Evolutionary conservation across 352 stramenopile genomes (phyloP), one percentile per base, ranked within the genome.

Genomic region (Phytophthora pseudosyringae): DNA sequence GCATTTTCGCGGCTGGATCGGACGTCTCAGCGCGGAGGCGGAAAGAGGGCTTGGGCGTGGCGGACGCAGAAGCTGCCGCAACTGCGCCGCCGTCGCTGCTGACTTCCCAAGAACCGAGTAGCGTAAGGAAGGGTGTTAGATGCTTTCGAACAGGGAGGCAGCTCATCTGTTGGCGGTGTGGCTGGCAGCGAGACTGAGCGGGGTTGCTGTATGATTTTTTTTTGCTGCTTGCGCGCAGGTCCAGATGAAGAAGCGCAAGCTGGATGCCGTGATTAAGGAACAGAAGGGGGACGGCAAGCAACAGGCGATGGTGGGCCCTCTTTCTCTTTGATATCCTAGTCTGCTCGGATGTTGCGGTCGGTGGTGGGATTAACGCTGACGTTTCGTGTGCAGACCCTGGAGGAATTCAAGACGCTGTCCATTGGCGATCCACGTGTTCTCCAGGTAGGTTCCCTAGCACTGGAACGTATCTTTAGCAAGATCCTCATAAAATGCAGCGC

Each of bases 341-440:
- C 26, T 3, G 11, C 26, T 26, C 10, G 45, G 36, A 40, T n/a
- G 13, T 39, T 16, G 25, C 4, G 25, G 7, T 32, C 41, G 31
- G 5, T 5, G 21, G 29, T 41, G 29, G 16, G 15, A 51, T 15
- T 59, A 31, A 59, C 29, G 13, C 25, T 31, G 5, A 48, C 57
- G 43, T 12, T 38, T 21, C 41, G 5, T 41, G 1, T 33, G 15
- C 41, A 95, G 84, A 82, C 58, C 0, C 29, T 87, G 33, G 80
- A 87, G 1, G 80, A 89, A n/a, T 95, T 95, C 59, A 86, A 88
- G 58, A 77, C 49, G 35, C 67, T 95, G 4, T 15, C 71, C 4
- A 88, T 93, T 28, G 59, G 67, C 5, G 87, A 95, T 45, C 72
- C 78, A 6, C 68, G 83, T 29, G 75, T 95, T 29, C 61, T 95